Evolutionary conservation across 257 asterid genomes (phyloP).

Genomic region (Thymus quinquecostatus): DNA sequence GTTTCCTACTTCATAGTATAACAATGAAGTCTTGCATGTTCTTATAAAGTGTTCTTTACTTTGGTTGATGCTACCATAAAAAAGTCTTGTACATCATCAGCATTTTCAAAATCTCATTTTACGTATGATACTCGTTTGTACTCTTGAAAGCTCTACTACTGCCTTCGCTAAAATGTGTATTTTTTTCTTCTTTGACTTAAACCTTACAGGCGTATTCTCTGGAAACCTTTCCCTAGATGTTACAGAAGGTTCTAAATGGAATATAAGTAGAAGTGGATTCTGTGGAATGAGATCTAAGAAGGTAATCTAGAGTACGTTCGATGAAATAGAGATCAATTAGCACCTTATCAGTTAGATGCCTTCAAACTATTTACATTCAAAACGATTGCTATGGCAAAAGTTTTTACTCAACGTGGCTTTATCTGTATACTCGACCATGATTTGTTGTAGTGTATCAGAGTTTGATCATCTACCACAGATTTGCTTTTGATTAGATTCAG

Average conservation of each 20-base stretch:
- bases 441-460: conserved; percentile 4
- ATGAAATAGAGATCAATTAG: not conserved
- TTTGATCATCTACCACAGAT: not conserved
- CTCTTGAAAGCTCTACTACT: conserved; percentile 4
- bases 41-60: not conserved
- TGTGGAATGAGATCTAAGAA: conserved; percentile 96
- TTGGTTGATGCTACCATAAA: not conserved
- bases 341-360: not conserved
- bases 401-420: not conserved
- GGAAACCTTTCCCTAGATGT: conserved; percentile 90
- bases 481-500: conserved; percentile 12
- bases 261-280: conserved; percentile 88
- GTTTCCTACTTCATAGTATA: not conserved
- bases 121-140: not conserved
- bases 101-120: conserved; percentile 1
- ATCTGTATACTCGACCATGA: not conserved
- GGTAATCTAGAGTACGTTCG: conserved; percentile 41
- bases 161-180: not conserved
- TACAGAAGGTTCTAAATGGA: conserved; percentile 77
- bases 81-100: not conserved
- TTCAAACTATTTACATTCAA: conserved; percentile 1
- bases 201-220: conserved; percentile 71
- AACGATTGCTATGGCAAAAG: not conserved
- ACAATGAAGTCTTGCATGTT: not conserved
- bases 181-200: not conserved